Conservation (phyloP, 2,329 filamentous ascomycete genomes). For the Aspergillus flavus region DNA sequence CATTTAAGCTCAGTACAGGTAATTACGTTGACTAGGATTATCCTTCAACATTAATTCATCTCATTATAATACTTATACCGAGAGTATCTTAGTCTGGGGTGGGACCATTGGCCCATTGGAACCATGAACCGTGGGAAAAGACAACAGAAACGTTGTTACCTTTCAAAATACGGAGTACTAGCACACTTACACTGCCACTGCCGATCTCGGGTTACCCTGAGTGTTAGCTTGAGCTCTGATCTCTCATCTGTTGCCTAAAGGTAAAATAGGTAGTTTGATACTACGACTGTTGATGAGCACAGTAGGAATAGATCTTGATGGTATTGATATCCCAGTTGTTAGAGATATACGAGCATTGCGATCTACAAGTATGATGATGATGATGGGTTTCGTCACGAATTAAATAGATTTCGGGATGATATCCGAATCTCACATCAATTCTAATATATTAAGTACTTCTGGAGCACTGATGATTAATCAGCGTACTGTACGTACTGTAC, state of each 20-base stretch:
- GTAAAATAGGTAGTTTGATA: neutral
- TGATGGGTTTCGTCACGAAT: neutral
- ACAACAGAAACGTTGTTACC: slow-evolving; percentile 14
- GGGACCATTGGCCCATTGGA: slow-evolving; percentile 9
- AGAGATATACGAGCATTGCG: neutral
- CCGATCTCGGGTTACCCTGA: slow-evolving; percentile 32
- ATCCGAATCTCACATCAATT: neutral
- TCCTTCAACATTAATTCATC: neutral
- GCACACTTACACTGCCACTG: slow-evolving; percentile 27
- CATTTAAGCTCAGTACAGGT: neutral
- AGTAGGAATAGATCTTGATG: neutral
- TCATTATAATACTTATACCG: neutral
- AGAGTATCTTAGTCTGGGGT: neutral
- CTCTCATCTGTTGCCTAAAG: slow-evolving; percentile 8
- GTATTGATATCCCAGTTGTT: neutral
- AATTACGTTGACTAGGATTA: neutral
- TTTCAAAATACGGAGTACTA: slow-evolving; percentile 5
- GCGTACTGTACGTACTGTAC: neutral
- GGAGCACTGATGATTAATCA: neutral
- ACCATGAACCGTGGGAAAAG: slow-evolving; percentile 12
- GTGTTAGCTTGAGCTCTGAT: slow-evolving; percentile 25
- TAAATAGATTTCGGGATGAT: neutral
- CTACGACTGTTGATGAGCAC: neutral
- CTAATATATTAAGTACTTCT: neutral
- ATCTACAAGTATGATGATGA: neutral